phyloP scores from a whole-genome alignment of 2,329 filamentous ascomycete genomes.

The Microcera coccophila region DNA sequence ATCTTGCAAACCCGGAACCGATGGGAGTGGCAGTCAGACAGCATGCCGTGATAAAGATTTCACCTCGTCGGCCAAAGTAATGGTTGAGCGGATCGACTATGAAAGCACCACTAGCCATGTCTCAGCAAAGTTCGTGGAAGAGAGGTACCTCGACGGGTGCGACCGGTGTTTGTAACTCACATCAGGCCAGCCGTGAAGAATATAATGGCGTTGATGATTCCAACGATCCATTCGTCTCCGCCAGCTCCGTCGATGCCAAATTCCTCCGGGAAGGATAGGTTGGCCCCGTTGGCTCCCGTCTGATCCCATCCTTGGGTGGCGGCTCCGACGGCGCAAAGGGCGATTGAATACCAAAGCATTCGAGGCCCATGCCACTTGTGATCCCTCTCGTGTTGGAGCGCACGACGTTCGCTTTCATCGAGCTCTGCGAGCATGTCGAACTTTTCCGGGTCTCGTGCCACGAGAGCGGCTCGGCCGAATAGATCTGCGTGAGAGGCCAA shows the following conservation, averaged over 20 bases:
- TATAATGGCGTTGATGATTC: conserved; percentile 47
- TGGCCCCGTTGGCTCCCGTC: conserved; percentile 40
- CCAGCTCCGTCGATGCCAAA: conserved; percentile 32
- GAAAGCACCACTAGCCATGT: conserved; percentile 20
- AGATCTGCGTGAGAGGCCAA: conserved; percentile 25
- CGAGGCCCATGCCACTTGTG: conserved; percentile 24
- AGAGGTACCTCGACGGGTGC: too few relatives aligned
- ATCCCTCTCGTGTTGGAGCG: conserved; percentile 21
- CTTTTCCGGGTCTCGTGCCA: conserved; percentile 21
- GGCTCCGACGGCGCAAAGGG: conserved; percentile 28
- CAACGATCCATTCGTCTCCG: conserved; percentile 49
- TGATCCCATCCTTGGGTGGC: conserved; percentile 44
- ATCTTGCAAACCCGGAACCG: conserved; percentile 42
- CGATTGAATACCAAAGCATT: conserved; percentile 27
- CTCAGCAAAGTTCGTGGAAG: background rate
- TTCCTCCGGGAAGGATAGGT: conserved; percentile 35
- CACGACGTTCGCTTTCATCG: conserved; percentile 20
- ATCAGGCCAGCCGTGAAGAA: background rate
- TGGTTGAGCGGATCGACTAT: conserved; percentile 50
- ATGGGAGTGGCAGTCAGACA: conserved; percentile 9
- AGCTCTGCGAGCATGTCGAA: conserved; percentile 23
- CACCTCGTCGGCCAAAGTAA: conserved; percentile 60
- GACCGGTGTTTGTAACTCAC: too few relatives aligned
- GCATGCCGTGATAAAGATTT: conserved; percentile 59
- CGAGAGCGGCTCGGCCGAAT: conserved; percentile 28